phyloP scores from a whole-genome alignment of 345 rosid species.

The Acer campestre region DNA sequence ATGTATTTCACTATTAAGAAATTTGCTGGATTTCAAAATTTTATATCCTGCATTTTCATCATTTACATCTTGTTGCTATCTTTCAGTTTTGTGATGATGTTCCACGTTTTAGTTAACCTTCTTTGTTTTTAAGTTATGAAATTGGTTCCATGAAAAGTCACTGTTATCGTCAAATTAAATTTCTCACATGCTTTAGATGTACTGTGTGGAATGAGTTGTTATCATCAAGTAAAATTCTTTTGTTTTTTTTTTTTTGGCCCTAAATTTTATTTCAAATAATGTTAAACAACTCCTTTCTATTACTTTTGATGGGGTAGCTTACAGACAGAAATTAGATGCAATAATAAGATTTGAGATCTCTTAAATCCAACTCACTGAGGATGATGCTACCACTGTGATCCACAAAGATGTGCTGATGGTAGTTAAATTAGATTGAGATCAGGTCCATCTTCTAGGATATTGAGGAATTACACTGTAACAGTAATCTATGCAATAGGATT shows the following conservation, averaged over 20 bases:
- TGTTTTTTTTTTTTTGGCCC: neutral
- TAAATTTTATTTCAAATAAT: neutral
- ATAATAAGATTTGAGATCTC: neutral
- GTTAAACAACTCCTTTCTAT: neutral
- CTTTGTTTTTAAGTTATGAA: neutral
- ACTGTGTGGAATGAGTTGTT: neutral
- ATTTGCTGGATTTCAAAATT: constrained; percentile 7
- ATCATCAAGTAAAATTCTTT: neutral
- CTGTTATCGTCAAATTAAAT: neutral
- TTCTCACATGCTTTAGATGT: neutral
- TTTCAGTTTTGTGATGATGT: neutral
- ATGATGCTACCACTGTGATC: neutral
- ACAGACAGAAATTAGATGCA: neutral
- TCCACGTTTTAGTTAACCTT: neutral
- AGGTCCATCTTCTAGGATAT: neutral
- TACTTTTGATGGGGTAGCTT: neutral
- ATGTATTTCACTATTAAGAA: neutral
- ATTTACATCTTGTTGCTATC: neutral
- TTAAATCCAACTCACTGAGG: neutral
- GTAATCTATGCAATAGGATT: neutral
- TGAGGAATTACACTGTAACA: neutral
- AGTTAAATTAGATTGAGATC: neutral
- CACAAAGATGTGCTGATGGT: neutral
- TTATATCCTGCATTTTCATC: neutral
- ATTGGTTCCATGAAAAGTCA: neutral